Evolutionary conservation across 768 basidiomycete species (phyloP).

Genomic region (Suillus bovinus): DNA sequence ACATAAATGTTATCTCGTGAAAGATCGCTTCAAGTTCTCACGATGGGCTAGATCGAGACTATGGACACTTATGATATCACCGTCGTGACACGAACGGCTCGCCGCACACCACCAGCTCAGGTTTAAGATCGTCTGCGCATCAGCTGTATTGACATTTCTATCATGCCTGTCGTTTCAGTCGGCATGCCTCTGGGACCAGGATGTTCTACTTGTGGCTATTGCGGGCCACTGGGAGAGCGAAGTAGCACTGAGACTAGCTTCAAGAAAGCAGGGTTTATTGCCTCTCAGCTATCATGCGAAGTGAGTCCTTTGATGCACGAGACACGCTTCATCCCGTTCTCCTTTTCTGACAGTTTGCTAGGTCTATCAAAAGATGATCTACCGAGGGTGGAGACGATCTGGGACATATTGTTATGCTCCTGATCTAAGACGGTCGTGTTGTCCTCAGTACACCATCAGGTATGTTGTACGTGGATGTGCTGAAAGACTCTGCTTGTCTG

Average conservation of each 20-base stretch:
- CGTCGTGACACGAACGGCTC: background rate
- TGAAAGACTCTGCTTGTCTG: background rate
- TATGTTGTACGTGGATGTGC: slow-evolving; percentile 30
- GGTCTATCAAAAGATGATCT: slow-evolving; percentile 82
- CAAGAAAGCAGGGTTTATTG: slow-evolving; percentile 49
- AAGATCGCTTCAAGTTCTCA: background rate
- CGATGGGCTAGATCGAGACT: background rate
- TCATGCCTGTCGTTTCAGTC: slow-evolving; percentile 29
- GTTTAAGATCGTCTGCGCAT: background rate
- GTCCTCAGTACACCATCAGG: slow-evolving; percentile 95
- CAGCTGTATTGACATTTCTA: background rate
- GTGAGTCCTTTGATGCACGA: slow-evolving; percentile 31
- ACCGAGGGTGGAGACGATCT: slow-evolving; percentile 83
- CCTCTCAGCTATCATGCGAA: slow-evolving; percentile 53
- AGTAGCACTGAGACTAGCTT: slow-evolving; percentile 42
- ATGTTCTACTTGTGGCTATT: slow-evolving; percentile 65
- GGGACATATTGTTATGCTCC: slow-evolving; percentile 89
- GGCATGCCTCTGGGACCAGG: slow-evolving; percentile 27
- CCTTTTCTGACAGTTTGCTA: slow-evolving; percentile 26
- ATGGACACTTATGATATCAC: background rate
- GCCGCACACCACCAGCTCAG: background rate
- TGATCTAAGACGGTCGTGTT: slow-evolving; percentile 78
- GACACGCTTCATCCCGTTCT: background rate
- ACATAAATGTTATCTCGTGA: background rate
- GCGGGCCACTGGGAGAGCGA: slow-evolving; percentile 52